phyloP scores from a whole-genome alignment of 495 filamentous ascomycete species.

The Paragyromitra xinjiangensis region DNA sequence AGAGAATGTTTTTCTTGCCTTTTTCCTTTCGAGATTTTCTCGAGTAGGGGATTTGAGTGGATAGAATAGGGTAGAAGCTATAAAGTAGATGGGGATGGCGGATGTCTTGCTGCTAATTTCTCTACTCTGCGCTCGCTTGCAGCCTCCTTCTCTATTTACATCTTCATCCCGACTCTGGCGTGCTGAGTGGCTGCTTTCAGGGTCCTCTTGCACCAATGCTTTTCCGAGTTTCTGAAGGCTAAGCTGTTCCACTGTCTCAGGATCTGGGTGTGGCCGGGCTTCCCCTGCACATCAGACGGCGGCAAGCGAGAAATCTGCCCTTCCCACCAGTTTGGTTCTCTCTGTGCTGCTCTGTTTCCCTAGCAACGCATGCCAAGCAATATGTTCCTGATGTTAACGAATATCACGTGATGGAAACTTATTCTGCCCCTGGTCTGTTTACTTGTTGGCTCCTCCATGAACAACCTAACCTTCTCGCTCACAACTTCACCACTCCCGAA shows the following conservation, averaged over 20 bases:
- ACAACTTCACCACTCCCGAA: constrained; percentile 12
- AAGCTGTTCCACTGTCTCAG: constrained; percentile 9
- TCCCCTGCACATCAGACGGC: constrained; percentile 8
- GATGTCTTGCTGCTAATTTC: constrained; percentile 12
- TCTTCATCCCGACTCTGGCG: constrained; percentile 13
- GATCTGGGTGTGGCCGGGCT: background rate
- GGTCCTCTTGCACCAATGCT: constrained; percentile 9
- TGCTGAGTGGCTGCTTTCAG: constrained; percentile 11
- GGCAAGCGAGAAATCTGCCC: constrained; percentile 6
- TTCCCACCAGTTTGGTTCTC: background rate
- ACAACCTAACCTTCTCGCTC: background rate
- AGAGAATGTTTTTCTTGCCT: constrained; percentile 9
- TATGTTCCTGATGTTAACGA: background rate
- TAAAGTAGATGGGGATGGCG: constrained; percentile 12
- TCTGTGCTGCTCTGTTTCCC: constrained; percentile 19
- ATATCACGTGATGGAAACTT: constrained; percentile 22
- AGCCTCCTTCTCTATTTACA: constrained; percentile 6
- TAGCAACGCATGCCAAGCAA: constrained; percentile 25
- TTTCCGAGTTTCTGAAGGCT: constrained; percentile 12
- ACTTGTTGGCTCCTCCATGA: constrained; percentile 22
- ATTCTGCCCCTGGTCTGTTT: constrained; percentile 32
- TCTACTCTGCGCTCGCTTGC: background rate
- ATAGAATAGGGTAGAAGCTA: background rate
- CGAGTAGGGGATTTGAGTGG: constrained; percentile 4
- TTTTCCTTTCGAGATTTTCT: constrained; percentile 16